Base-by-base conservation (phyloP, 2,329 filamentous ascomycete genomes). In the Zymoseptoria brevis region DNA sequence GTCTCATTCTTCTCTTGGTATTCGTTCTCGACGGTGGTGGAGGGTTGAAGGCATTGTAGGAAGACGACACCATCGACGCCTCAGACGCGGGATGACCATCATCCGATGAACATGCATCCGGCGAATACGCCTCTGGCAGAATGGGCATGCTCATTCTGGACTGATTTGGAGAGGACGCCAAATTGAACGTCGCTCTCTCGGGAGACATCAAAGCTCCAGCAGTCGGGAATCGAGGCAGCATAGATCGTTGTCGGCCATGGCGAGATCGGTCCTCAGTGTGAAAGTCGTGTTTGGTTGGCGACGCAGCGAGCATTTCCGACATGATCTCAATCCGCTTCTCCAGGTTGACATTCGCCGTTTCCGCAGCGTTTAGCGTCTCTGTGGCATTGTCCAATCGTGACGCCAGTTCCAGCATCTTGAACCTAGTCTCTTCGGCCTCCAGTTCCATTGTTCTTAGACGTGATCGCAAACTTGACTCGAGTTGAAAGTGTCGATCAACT, bases 301-400 rank as follows among this genome's bases (percentile, higher is more conserved):
- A 74, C 5, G 69, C 64, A 7, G 69, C 73, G 4, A 76, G 66
- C 21, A 76, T 58, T 21, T 69, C 69, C 13, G 73, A 72, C 62
- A 76, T 67, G 24, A 73, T 67, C 55, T 75, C 74, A 35, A 76
- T 64, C 24, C 74, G 63, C 56, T 69, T 71, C 61, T 76, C 73
- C 45, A 76, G 64, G 54, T 73, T 67, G 6, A 71, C 64, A 54
- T 76, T 76, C 1, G 72, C 70, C 3, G 62, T 62, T 57, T 75
- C 72, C 6, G 68, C 68, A 9, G 68, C 69, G 21, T 71, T 68
- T 45, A 73, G 60, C n/a, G 63, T 67, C 54, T 70, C 65, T 13
- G 60, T 66, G 11, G 68, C 67, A n/a, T 60, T 57, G 21, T 71
- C 70, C 8, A 74, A 48, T 55, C 72, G 67, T 35, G 58, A 60